Base-by-base conservation (phyloP, 176 grass and related monocot species). In the Chloris gayana region DNA sequence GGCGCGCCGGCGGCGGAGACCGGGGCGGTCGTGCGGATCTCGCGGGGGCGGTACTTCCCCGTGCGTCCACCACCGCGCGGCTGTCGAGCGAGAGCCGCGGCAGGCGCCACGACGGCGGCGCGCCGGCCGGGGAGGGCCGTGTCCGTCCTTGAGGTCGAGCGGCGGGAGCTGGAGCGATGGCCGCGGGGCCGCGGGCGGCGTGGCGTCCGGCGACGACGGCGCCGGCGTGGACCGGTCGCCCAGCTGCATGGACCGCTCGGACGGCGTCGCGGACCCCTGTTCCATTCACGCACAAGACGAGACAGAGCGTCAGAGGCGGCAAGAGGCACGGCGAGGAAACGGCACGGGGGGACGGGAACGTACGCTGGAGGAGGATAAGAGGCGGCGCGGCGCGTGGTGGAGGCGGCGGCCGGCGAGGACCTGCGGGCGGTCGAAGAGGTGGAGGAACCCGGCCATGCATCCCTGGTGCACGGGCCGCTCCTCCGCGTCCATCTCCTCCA, bases 61-160 rank as follows among this genome's bases (percentile, higher is more conserved):
- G 76, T 0, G 39, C 86, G 49, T 94, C 92, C 6, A 87, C 83
- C 9, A 94, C 89, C 2, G 89, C 89, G 46, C 90, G 93, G 82
- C 96, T 99, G 88, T 99, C 96, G 0, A 99, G 87, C 31, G 96
- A 99, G 4, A 99, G 87, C 27, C 96, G 81, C 10, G 96, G 96
- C 14, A 75, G 58, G 46, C 87, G 17, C 88, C 72, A 95, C 79
- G 75, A 37, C 84, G 82, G 85, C 49, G 67, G 33, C 45, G 78
- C 58, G 59, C 77, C 31, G 31, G 6, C 22, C 82, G 37, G n/a
- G n/a, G n/a, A n/a, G n/a, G n/a, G n/a, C n/a, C n/a, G n/a, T n/a
- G n/a, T n/a, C n/a, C n/a, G n/a, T 68, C 74, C 50, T 86, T 86
- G 19, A 68, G 2, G 12, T 90, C 68, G 1, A 86, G 32, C 49